Percentiles rank a stretch among this genome's conserved stretches.
Conservation (phyloP, 2,329 filamentous ascomycete genomes). For the Aspergillus persii region DNA sequence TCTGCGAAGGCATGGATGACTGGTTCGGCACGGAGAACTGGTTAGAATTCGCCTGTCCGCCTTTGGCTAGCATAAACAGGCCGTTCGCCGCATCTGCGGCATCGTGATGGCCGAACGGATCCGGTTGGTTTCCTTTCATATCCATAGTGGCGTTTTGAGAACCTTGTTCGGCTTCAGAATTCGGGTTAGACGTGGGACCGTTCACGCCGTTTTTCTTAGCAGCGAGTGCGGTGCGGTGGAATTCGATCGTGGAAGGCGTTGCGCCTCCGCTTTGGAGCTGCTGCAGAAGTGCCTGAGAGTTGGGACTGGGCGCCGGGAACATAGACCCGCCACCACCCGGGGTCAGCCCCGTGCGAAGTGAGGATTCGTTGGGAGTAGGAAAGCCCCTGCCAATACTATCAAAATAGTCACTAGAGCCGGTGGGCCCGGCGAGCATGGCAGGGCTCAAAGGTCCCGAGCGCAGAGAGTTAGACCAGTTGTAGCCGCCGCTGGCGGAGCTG, state of each 20-base stretch:
- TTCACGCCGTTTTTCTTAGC: slow-evolving; percentile 58
- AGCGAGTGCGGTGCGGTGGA: slow-evolving; percentile 87
- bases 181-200: slow-evolving; percentile 43
- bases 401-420: slow-evolving; percentile 77
- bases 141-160: slow-evolving; percentile 43
- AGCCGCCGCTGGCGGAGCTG: slow-evolving; percentile 65
- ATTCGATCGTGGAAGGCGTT: slow-evolving; percentile 88
- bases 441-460: slow-evolving; percentile 91
- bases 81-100: slow-evolving; percentile 93
- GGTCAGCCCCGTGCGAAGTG: slow-evolving; percentile 83
- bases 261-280: slow-evolving; percentile 76
- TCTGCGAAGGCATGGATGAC: slow-evolving; percentile 51
- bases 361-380: slow-evolving; percentile 95
- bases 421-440: slow-evolving; percentile 89
- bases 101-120: slow-evolving; percentile 82
- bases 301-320: slow-evolving; percentile 90
- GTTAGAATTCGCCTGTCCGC: slow-evolving; percentile 57
- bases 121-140: slow-evolving; percentile 46
- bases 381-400: slow-evolving; percentile 81
- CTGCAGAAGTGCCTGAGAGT: slow-evolving; percentile 77
- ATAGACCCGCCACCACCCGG: slow-evolving; percentile 94
- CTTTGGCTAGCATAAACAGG: slow-evolving; percentile 79
- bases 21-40: slow-evolving; percentile 52
- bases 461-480: slow-evolving; percentile 82
- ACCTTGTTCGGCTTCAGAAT: slow-evolving; percentile 39